A percentile compares a stretch with the other conserved stretches of the same genome.
These are phyloP conservation scores for Fusarium xylarioides DNA, from an alignment of 2,329 filamentous ascomycete species.

Conservation along the genomic window DNA sequence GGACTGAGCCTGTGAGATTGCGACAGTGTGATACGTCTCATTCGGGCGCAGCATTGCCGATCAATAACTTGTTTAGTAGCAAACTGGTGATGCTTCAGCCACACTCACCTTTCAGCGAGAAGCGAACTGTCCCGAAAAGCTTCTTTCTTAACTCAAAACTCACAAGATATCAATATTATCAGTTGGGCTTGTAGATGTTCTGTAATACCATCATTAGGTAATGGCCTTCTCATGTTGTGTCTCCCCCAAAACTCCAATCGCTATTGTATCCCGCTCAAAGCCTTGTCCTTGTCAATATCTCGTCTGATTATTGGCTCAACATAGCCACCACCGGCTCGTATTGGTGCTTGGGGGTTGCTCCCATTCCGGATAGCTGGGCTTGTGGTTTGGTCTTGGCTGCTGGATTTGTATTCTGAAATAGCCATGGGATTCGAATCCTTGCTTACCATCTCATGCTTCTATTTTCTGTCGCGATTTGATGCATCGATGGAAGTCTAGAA, in stretches of 20 bases:
- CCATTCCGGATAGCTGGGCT: not conserved
- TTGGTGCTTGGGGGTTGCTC: slow-evolving; percentile 20
- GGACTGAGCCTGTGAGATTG: slow-evolving; percentile 11
- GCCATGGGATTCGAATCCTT: slow-evolving; percentile 15
- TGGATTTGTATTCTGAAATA: slow-evolving; percentile 8
- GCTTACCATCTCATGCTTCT: slow-evolving; percentile 17
- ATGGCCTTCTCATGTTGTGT: not conserved
- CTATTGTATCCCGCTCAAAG: not conserved
- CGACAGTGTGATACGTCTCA: slow-evolving; percentile 21
- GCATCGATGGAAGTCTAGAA: slow-evolving; percentile 3
- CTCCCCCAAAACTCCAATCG: not conserved
- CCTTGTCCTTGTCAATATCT: slow-evolving; percentile 20
- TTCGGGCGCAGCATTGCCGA: slow-evolving; percentile 28
- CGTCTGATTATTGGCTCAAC: slow-evolving; percentile 11
- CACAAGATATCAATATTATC: not conserved
- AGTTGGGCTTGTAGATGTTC: not conserved
- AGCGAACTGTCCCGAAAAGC: not conserved
- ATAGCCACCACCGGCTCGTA: slow-evolving; percentile 41
- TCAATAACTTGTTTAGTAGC: not conserved
- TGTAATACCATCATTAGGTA: not conserved
- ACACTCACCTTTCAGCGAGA: not conserved
- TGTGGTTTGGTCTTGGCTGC: not conserved
- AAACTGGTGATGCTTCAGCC: slow-evolving; percentile 26
- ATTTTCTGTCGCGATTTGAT: not conserved
- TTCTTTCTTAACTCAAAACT: not conserved